Conservation (phyloP, 108 stramenopile genomes). For the Asterionellopsis glacialis region DNA sequence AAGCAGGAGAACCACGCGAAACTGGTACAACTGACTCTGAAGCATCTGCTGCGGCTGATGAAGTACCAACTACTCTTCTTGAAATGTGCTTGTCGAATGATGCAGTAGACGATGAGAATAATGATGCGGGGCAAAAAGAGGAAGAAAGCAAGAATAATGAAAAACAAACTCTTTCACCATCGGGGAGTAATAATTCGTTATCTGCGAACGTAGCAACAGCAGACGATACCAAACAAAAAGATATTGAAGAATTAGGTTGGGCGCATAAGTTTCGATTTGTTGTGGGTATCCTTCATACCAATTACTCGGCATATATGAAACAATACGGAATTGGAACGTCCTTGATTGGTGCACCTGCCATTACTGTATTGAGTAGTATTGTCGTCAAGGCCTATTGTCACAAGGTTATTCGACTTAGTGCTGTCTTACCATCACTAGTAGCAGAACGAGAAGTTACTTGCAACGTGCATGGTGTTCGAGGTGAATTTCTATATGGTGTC, state of each 20-base stretch:
- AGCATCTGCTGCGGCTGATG: no score
- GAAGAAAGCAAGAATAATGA: background rate
- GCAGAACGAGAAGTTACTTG: constrained; percentile 83
- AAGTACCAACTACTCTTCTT: background rate
- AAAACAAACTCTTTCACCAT: background rate
- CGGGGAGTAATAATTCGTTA: constrained; percentile 24
- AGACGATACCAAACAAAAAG: constrained; percentile 10
- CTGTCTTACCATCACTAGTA: constrained; percentile 67
- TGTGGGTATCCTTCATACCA: constrained; percentile 91
- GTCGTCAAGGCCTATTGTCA: constrained; percentile 90
- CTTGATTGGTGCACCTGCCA: constrained; percentile 55
- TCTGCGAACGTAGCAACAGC: constrained; percentile 15
- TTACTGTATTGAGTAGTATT: constrained; percentile 70
- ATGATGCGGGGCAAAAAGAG: background rate
- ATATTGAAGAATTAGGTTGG: constrained; percentile 49
- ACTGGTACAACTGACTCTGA: no score
- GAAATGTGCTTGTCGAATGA: background rate
- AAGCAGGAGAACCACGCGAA: background rate
- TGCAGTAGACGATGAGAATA: background rate
- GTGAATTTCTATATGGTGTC: constrained; percentile 48
- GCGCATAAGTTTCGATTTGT: constrained; percentile 85
- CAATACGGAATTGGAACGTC: constrained; percentile 24
- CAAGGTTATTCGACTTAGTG: constrained; percentile 79
- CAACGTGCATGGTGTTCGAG: constrained; percentile 89
- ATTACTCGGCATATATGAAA: constrained; percentile 83